These are phyloP conservation scores for Eimeria tenella DNA, from an alignment of 169 alveolate species.

Conservation along the genomic window DNA sequence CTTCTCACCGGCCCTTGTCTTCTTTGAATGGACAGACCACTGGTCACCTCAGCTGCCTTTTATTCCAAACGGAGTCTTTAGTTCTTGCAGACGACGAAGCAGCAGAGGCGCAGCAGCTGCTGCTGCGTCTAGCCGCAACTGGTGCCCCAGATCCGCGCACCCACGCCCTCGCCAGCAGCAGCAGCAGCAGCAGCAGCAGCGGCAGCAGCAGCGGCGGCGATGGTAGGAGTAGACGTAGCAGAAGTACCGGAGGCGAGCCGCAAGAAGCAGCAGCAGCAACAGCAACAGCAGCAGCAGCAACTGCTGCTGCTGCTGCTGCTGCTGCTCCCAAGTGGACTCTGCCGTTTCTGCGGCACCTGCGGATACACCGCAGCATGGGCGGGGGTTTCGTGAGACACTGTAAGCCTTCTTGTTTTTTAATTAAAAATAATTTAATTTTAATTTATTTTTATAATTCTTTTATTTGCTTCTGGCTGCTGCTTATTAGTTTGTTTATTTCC, in stretches of 20 bases:
- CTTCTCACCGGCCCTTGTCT: slow-evolving; percentile 13
- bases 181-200: neutral
- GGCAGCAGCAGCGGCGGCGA: neutral
- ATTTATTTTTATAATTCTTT: neutral
- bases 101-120: slow-evolving; percentile 3
- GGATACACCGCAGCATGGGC: slow-evolving; percentile 41
- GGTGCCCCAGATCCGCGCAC: neutral
- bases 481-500: neutral
- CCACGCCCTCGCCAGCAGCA: neutral
- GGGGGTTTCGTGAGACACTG: slow-evolving; percentile 19
- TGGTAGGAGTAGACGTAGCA: no score
- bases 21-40: neutral
- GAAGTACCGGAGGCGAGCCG: no score
- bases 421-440: neutral
- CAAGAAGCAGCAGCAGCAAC: neutral
- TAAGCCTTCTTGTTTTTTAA: neutral
- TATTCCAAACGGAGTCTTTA: neutral
- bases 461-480: neutral
- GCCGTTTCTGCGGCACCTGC: slow-evolving; percentile 10
- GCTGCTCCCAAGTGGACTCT: neutral
- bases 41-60: neutral
- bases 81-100: slow-evolving; percentile 30
- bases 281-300: neutral
- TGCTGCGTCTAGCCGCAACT: neutral
- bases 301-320: no score